phyloP scores from a whole-genome alignment of 805 yeast species.

The Candida golubevii region DNA sequence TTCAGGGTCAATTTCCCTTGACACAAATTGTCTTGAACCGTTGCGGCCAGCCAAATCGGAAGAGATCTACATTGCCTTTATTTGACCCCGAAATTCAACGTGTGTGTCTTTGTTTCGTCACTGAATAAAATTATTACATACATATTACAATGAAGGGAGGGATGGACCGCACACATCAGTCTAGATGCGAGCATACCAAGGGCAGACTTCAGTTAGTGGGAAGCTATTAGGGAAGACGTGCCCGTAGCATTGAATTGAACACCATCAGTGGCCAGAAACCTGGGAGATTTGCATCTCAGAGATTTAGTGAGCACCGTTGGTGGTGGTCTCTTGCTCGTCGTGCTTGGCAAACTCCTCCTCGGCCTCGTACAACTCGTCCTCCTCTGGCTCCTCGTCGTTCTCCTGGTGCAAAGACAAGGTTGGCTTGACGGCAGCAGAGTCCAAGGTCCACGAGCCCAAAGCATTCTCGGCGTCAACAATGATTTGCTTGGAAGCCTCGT shows the following conservation, averaged over 20 bases:
- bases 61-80: conserved; percentile 7
- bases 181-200: no score
- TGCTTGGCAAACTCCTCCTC: conserved; percentile 50
- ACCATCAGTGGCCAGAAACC: not conserved
- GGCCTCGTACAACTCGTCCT: conserved; percentile 44
- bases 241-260: conserved; percentile 3
- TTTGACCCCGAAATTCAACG: not conserved
- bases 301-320: conserved; percentile 20
- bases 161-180: not conserved
- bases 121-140: conserved; percentile 1
- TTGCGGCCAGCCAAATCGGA: conserved; percentile 1
- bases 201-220: not conserved
- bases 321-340: conserved; percentile 15
- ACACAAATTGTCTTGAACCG: not conserved
- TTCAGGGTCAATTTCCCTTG: not conserved
- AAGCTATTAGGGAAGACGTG: conserved; percentile 4
- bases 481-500: conserved; percentile 96
- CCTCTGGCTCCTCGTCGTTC: conserved; percentile 40
- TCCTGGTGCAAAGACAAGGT: conserved; percentile 77
- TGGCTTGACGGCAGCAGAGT: conserved; percentile 92
- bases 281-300: no score
- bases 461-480: conserved; percentile 96
- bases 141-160: conserved; percentile 5
- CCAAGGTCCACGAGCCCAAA: conserved; percentile 93
- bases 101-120: not conserved